phyloP scores from a whole-genome alignment of 164 flowering plant species.

The Sextonia rubra region DNA sequence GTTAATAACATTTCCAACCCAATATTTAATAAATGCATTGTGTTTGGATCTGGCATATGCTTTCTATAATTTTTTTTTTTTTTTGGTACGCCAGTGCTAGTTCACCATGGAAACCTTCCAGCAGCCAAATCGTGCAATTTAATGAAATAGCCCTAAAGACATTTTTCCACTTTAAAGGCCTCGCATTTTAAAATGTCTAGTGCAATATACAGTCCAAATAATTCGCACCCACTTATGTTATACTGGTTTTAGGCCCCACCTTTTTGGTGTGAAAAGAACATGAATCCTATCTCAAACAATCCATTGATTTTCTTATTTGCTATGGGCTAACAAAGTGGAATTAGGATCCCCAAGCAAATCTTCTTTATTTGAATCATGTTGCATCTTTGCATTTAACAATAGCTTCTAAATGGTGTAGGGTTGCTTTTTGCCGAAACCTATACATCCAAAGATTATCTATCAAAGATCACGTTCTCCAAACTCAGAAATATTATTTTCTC shows the following conservation, averaged over 20 bases:
- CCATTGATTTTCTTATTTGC: neutral
- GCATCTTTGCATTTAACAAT: neutral
- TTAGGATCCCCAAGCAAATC: neutral
- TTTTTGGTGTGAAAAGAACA: neutral
- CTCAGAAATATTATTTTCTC: neutral
- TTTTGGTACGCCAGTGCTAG: too few species aligned
- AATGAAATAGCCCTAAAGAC: neutral
- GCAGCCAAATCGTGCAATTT: neutral
- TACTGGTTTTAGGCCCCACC: neutral
- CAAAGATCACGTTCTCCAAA: neutral
- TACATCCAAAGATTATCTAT: neutral
- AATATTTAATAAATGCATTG: too few species aligned
- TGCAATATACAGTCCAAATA: neutral
- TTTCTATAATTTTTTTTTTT: too few species aligned
- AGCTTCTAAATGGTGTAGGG: neutral
- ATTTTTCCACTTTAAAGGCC: constrained; percentile 1
- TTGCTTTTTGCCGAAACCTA: neutral
- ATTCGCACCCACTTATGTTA: neutral
- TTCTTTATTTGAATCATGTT: neutral
- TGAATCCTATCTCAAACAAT: neutral
- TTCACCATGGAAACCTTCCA: too few species aligned
- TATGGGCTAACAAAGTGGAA: neutral
- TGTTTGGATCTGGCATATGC: too few species aligned
- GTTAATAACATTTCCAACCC: too few species aligned
- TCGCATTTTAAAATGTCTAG: neutral